These are phyloP conservation scores for Microbotryum saponariae DNA, from an alignment of 1,284 basidiomycete species.

Conservation along the genomic window DNA sequence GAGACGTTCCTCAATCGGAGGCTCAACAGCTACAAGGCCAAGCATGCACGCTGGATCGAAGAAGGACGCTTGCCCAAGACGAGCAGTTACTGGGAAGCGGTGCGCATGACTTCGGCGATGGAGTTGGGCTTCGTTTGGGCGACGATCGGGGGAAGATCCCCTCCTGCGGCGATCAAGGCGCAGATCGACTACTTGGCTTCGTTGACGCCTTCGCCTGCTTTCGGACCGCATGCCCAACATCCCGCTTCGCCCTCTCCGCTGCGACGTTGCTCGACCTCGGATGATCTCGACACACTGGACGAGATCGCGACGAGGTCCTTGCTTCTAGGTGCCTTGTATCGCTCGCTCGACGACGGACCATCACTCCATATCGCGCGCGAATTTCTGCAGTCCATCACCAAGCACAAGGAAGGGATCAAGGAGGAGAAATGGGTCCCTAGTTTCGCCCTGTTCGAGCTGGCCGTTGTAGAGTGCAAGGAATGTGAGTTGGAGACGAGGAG, in stretches of 20 bases:
- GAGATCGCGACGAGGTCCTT: slow-evolving; percentile 31
- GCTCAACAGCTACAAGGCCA: slow-evolving; percentile 23
- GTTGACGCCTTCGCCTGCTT: slow-evolving; percentile 14
- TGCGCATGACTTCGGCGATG: slow-evolving; percentile 27
- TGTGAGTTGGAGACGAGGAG: slow-evolving; percentile 16
- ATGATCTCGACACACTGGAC: slow-evolving; percentile 32
- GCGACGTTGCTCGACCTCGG: background rate
- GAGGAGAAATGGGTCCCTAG: slow-evolving; percentile 29
- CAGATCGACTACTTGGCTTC: slow-evolving; percentile 24
- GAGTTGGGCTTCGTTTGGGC: slow-evolving; percentile 32
- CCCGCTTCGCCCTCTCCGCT: background rate
- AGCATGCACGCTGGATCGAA: slow-evolving; percentile 25
- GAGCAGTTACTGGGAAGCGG: slow-evolving; percentile 24
- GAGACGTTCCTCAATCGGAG: slow-evolving; percentile 29
- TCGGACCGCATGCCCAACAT: background rate
- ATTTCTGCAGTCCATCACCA: slow-evolving; percentile 19
- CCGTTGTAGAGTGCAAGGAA: slow-evolving; percentile 18
- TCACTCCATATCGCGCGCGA: slow-evolving; percentile 6
- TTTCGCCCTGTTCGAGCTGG: slow-evolving; percentile 26
- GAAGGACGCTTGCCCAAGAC: slow-evolving; percentile 13
- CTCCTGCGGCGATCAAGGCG: background rate
- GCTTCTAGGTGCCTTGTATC: slow-evolving; percentile 32
- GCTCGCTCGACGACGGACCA: slow-evolving; percentile 11
- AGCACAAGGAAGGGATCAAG: slow-evolving; percentile 1
- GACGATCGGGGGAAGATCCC: slow-evolving; percentile 12